A percentile compares a stretch with the other conserved stretches of the same genome.
These are phyloP conservation scores for Pseudomassariella vexata DNA, from an alignment of 2,329 filamentous ascomycete genomes.

Conservation along the genomic window DNA sequence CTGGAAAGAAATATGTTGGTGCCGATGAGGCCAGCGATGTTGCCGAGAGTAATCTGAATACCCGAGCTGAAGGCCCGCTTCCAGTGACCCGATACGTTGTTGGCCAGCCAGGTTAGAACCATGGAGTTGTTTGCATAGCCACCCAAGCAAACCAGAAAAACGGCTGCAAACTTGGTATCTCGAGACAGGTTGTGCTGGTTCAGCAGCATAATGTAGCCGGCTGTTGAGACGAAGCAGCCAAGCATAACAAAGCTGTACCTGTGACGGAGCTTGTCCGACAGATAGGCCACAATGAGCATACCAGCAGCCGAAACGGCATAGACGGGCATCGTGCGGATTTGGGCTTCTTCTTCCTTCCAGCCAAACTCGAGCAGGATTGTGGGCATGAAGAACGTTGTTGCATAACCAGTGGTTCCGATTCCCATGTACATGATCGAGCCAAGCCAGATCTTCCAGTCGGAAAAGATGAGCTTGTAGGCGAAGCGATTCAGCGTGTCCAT, in stretches of 20 bases:
- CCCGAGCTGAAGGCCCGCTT: slow-evolving; percentile 44
- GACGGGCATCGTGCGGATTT: slow-evolving; percentile 31
- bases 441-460: slow-evolving; percentile 34
- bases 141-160: slow-evolving; percentile 29
- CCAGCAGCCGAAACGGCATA: slow-evolving; percentile 26
- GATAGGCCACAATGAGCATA: slow-evolving; percentile 24
- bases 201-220: slow-evolving; percentile 29
- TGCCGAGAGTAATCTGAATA: slow-evolving; percentile 44
- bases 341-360: slow-evolving; percentile 27
- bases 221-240: slow-evolving; percentile 19
- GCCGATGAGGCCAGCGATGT: slow-evolving; percentile 32
- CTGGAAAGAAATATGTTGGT: slow-evolving; percentile 27
- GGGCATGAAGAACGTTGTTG: slow-evolving; percentile 32
- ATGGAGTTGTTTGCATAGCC: slow-evolving; percentile 28
- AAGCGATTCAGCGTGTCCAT: slow-evolving; percentile 25
- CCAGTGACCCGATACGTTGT: slow-evolving; percentile 47
- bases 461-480: slow-evolving; percentile 22
- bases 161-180: slow-evolving; percentile 27
- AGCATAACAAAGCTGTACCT: slow-evolving; percentile 28
- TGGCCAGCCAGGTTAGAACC: slow-evolving; percentile 40
- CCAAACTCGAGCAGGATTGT: slow-evolving; percentile 34
- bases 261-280: slow-evolving; percentile 27
- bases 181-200: slow-evolving; percentile 17
- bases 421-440: slow-evolving; percentile 27
- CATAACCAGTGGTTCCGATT: slow-evolving; percentile 24